These are phyloP conservation scores for Mucor racemosus DNA, from an alignment of 371 early-diverging fungal species.

Conservation along the genomic window DNA sequence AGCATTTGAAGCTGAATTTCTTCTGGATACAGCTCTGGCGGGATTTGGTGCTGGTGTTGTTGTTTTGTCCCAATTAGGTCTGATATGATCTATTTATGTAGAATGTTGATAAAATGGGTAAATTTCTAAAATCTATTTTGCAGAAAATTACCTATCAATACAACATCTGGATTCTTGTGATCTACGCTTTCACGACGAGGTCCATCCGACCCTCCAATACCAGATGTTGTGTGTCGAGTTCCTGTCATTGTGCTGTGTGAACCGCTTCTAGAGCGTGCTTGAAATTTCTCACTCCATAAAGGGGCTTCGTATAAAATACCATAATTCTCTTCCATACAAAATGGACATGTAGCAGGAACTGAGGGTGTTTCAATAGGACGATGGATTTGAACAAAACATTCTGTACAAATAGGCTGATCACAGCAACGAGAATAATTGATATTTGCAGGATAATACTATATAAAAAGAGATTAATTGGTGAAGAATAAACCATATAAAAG, in stretches of 20 bases:
- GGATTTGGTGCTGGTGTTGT: slow-evolving; percentile 25
- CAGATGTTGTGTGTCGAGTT: slow-evolving; percentile 52
- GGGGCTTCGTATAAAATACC: slow-evolving; percentile 78
- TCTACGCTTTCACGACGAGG: slow-evolving; percentile 63
- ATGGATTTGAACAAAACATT: slow-evolving; percentile 93
- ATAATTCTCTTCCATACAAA: slow-evolving; percentile 86
- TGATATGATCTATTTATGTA: slow-evolving; percentile 67
- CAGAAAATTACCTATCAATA: slow-evolving; percentile 66
- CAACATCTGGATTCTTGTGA: slow-evolving; percentile 69
- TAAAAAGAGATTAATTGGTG: no score
- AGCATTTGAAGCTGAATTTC: slow-evolving; percentile 52
- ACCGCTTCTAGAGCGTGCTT: slow-evolving; percentile 32
- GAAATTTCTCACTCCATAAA: slow-evolving; percentile 44
- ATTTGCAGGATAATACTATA: slow-evolving; percentile 86
- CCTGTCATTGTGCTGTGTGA: slow-evolving; percentile 36
- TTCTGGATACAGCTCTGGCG: slow-evolving; percentile 42
- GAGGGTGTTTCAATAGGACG: slow-evolving; percentile 64
- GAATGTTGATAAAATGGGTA: background rate
- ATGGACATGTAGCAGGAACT: slow-evolving; percentile 82
- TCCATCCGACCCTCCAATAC: slow-evolving; percentile 29
- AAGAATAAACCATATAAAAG: background rate
- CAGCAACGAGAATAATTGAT: slow-evolving; percentile 95
- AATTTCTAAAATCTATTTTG: background rate
- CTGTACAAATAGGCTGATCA: slow-evolving; percentile 94
- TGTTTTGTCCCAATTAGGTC: slow-evolving; percentile 71